Base-by-base conservation (phyloP, 441 rosid species). In the Arabidopsis hybrid region DNA sequence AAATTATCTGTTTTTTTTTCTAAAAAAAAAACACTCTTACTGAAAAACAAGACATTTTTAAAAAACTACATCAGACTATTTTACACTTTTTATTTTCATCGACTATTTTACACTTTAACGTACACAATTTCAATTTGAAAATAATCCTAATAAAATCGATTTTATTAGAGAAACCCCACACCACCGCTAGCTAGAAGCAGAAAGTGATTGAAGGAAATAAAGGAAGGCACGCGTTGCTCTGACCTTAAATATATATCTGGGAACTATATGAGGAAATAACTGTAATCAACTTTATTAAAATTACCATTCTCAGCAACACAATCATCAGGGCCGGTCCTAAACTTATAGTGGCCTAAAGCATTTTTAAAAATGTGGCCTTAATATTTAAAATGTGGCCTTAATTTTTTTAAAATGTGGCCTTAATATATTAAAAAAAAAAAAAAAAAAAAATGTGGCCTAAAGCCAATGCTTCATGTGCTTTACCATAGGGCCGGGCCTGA, bases 201-300 rank as follows among this genome's bases (percentile, higher is more conserved):
- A 76, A 56, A 63, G 65, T 70, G 74, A 70, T 18, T 72, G 73
- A 65, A 45, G 53, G 61, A 72, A 72, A 46, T 34, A 13, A 60
- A 53, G 40, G 42, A 53, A 52, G 49, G 65, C 77, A 77, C 65
- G 73, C 77, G 40, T 67, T 59, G 64, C 58, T 67, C 70, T 72
- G 78, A 61, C 81, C 39, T 49, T 52, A 18, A 31, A 36, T 26
- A 38, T 26, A 55, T 35, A 60, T 51, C 60, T 38, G 65, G 13
- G 52, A 65, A 72, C 77, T 77, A 72, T 72, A 60, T 49, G 18
- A 43, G 81, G 81, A 78, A 78, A 67, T 67, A 78, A 60, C 61
- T 78, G 78, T 67, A 62, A 7, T 46, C 43, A 31, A 53, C 81
- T 72, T 73, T 72, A 72, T 67, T 17, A 60, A 67, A 61, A 55